Evolutionary conservation across 768 basidiomycete genomes (phyloP).

Genomic region (Dictyophora rubrovolvata): DNA sequence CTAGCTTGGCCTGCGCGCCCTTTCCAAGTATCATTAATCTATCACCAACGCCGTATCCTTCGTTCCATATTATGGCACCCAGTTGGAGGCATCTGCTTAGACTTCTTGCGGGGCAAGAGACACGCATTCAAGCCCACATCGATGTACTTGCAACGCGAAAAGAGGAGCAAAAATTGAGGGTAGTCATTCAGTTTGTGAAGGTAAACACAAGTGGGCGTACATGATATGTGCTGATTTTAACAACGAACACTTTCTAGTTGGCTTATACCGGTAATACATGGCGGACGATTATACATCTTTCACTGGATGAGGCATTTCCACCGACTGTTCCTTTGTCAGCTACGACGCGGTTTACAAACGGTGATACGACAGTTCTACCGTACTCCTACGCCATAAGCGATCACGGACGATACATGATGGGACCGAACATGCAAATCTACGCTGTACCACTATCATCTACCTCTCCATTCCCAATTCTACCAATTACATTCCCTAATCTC

Average conservation of each 20-base stretch:
- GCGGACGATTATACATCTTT: slow-evolving; percentile 70
- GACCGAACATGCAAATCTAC: slow-evolving; percentile 44
- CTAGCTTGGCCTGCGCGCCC: slow-evolving; percentile 37
- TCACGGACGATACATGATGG: not conserved
- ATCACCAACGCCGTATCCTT: slow-evolving; percentile 55
- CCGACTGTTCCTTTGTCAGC: slow-evolving; percentile 25
- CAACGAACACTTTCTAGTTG: slow-evolving; percentile 30
- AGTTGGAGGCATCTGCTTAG: slow-evolving; percentile 67
- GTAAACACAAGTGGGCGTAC: slow-evolving; percentile 27
- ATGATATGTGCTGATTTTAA: slow-evolving; percentile 5
- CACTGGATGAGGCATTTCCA: slow-evolving; percentile 59
- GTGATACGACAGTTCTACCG: slow-evolving; percentile 57
- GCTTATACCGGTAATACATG: slow-evolving; percentile 51
- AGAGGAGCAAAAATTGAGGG: slow-evolving; percentile 49
- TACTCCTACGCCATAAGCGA: slow-evolving; percentile 51
- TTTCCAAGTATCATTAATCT: slow-evolving; percentile 70
- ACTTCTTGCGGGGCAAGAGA: slow-evolving; percentile 62
- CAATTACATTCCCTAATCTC: slow-evolving; percentile 65
- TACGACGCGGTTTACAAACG: slow-evolving; percentile 39
- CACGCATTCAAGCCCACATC: slow-evolving; percentile 59
- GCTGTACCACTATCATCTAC: slow-evolving; percentile 51
- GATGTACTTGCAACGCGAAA: slow-evolving; percentile 54
- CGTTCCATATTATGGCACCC: slow-evolving; percentile 63
- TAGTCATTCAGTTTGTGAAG: slow-evolving; percentile 72
- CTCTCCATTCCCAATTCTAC: slow-evolving; percentile 59